Conservation (phyloP, 495 filamentous ascomycete species). For the Parathielavia hyrcaniae region DNA sequence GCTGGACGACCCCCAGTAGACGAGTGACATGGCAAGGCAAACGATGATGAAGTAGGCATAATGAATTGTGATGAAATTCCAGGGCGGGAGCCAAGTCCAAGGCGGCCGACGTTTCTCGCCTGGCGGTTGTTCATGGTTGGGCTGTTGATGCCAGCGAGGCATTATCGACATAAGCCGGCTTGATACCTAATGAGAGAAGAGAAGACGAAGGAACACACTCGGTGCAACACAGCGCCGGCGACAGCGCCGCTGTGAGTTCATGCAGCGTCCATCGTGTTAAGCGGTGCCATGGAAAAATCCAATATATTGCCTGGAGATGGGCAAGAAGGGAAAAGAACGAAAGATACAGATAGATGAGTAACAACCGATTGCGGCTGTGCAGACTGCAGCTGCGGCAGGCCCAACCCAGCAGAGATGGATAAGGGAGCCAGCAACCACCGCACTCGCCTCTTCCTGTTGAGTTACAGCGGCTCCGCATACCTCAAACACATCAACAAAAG, state of each 20-base stretch:
- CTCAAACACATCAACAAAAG: not conserved
- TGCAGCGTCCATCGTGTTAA: too few species aligned
- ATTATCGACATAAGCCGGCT: not conserved
- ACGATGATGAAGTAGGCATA: slow-evolving; percentile 69
- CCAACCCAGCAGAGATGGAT: not conserved
- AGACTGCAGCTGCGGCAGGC: too few species aligned
- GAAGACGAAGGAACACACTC: not conserved
- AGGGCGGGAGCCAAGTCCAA: slow-evolving; percentile 41
- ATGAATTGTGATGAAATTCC: slow-evolving; percentile 69
- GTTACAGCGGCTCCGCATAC: not conserved
- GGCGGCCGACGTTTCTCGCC: not conserved
- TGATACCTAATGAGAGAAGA: not conserved
- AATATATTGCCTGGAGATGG: too few species aligned
- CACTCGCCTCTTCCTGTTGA: not conserved
- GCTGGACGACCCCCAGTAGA: slow-evolving; percentile 66
- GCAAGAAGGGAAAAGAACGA: too few species aligned
- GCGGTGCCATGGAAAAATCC: too few species aligned
- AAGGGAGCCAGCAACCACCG: not conserved
- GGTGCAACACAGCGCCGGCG: too few species aligned
- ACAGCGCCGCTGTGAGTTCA: too few species aligned
- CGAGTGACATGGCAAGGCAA: slow-evolving; percentile 54
- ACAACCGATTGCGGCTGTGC: too few species aligned
- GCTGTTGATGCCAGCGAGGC: slow-evolving; percentile 13
- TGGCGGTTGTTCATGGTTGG: slow-evolving; percentile 21
- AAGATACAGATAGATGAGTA: too few species aligned